Evolutionary conservation across 2,329 filamentous ascomycete genomes (phyloP).

Genomic region (Ophiocordyceps camponoti-floridani): DNA sequence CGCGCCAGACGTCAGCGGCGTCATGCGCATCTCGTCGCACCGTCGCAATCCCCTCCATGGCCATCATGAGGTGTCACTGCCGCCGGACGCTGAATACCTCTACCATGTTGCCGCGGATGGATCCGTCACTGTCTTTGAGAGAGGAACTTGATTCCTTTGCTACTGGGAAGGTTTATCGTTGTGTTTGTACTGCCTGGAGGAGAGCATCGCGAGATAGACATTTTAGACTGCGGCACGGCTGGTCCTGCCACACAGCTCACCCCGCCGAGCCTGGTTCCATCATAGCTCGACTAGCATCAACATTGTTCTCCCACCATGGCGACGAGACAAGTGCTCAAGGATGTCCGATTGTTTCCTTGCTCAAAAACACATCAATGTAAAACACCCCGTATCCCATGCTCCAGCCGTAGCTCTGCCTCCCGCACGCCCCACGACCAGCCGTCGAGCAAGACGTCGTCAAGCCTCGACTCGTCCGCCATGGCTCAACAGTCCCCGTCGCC

Average conservation of each 20-base stretch:
- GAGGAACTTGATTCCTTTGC: constrained; percentile 30
- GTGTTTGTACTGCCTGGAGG: too few species aligned
- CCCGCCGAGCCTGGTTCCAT: too few species aligned
- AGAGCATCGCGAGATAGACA: too few species aligned
- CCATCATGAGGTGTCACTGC: constrained; percentile 13
- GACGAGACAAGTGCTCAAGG: constrained; percentile 7
- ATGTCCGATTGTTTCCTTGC: constrained; percentile 11
- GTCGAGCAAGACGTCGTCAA: background rate
- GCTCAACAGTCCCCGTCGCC: background rate
- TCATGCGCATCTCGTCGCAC: constrained; percentile 51
- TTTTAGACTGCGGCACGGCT: too few species aligned
- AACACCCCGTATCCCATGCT: constrained; percentile 18
- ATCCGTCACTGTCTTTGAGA: constrained; percentile 65
- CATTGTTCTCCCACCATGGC: constrained; percentile 6
- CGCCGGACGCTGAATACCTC: constrained; percentile 48
- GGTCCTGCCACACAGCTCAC: too few species aligned
- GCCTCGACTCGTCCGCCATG: too few species aligned
- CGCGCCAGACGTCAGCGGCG: constrained; percentile 82
- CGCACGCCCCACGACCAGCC: background rate
- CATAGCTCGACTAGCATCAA: background rate
- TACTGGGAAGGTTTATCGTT: background rate
- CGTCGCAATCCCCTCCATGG: constrained; percentile 21
- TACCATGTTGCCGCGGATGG: constrained; percentile 72
- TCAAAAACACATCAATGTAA: constrained; percentile 12
- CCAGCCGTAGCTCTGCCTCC: constrained; percentile 9